Conservation (phyloP, 108 stramenopile species). For the Cyclotella sp. region DNA sequence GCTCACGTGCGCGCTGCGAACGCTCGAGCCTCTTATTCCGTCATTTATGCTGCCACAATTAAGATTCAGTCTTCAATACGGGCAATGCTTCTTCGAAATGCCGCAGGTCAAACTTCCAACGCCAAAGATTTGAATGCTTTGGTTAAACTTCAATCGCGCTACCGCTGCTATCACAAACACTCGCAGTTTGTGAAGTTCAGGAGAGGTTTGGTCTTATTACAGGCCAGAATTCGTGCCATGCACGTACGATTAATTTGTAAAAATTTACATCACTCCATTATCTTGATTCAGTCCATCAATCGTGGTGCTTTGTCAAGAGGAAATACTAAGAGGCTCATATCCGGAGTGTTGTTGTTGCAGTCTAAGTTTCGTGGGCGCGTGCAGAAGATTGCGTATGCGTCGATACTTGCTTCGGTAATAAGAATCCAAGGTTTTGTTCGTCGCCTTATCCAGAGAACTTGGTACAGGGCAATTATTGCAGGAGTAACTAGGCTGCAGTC, state of each 20-base stretch:
- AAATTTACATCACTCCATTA: not conserved
- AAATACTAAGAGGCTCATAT: not conserved
- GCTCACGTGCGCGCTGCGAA: not conserved
- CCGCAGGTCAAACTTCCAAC: not conserved
- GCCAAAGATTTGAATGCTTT: conserved; percentile 2
- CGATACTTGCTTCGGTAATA: not conserved
- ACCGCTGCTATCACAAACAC: conserved; percentile 2
- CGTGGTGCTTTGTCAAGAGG: not conserved
- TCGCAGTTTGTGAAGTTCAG: conserved; percentile 3
- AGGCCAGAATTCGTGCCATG: not conserved
- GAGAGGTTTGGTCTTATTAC: not conserved
- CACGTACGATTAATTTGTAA: not conserved
- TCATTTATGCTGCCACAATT: conserved; percentile 22
- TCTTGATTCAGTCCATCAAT: conserved; percentile 13
- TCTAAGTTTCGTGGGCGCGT: not conserved
- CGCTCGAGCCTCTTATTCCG: not conserved
- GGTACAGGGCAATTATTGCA: not conserved
- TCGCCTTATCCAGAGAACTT: not conserved
- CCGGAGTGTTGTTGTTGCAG: not conserved
- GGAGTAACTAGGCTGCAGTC: not conserved
- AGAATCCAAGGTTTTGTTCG: conserved; percentile 5
- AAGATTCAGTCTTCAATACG: conserved; percentile 21
- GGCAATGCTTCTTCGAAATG: not conserved
- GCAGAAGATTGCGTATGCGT: not conserved
- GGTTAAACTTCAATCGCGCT: conserved; percentile 2